These are phyloP conservation scores for Ochetophila trinervis DNA, from an alignment of 306 rosid species.

Conservation along the genomic window DNA sequence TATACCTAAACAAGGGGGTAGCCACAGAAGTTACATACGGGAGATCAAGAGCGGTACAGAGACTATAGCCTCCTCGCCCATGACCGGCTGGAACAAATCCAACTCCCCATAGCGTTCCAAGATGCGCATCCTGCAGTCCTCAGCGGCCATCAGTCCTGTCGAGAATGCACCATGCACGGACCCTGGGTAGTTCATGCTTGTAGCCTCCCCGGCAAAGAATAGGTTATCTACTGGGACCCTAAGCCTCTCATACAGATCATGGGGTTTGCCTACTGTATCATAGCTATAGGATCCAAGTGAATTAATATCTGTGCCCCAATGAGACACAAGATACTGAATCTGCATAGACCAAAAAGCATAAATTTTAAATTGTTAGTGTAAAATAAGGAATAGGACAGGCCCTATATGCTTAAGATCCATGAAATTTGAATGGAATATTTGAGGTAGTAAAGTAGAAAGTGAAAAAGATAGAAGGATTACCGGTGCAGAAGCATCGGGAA, in stretches of 20 bases:
- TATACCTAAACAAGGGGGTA: neutral
- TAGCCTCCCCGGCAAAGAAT: conserved; percentile 99
- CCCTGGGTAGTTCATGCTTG: conserved; percentile 71
- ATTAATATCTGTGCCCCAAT: conserved; percentile 81
- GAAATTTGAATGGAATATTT: neutral
- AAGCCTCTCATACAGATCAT: conserved; percentile 83
- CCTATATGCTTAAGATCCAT: neutral
- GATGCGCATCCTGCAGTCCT: conserved; percentile 96
- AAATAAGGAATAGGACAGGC: neutral
- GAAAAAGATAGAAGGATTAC: conserved; percentile 33
- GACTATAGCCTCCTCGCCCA: conserved; percentile 69
- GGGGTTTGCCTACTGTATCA: conserved; percentile 83
- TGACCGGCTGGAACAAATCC: conserved; percentile 68
- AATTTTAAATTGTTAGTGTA: neutral
- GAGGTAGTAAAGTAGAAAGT: neutral
- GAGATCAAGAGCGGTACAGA: conserved; percentile 83
- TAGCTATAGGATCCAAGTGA: conserved; percentile 91
- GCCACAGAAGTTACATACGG: conserved; percentile 61
- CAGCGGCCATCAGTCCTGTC: conserved; percentile 95
- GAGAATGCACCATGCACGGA: conserved; percentile 92
- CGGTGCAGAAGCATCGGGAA: conserved; percentile 91
- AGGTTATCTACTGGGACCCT: conserved; percentile 92
- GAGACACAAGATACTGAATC: conserved; percentile 89
- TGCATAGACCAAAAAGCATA: conserved; percentile 39
- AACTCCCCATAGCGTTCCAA: conserved; percentile 90